phyloP scores from a whole-genome alignment of 352 stramenopile species.

The Globisporangium ultimum region DNA sequence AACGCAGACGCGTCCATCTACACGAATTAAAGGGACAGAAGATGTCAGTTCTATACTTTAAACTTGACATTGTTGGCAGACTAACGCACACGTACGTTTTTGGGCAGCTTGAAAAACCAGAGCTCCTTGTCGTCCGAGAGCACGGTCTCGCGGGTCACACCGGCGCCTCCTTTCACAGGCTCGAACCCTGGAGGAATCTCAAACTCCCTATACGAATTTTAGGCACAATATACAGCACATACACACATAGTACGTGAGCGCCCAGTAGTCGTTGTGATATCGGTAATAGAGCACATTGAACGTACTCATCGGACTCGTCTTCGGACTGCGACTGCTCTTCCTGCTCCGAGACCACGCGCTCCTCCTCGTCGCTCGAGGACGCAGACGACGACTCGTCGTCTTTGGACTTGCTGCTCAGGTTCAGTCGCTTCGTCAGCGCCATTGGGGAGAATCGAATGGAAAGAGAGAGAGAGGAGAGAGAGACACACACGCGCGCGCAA shows the following conservation, averaged over 20 bases:
- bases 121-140: constrained; percentile 74
- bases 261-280: neutral
- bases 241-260: constrained; percentile 1
- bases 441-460: constrained; percentile 20
- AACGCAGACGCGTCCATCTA: constrained; percentile 70
- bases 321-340: constrained; percentile 35
- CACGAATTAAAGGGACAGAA: constrained; percentile 10
- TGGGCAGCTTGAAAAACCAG: constrained; percentile 86
- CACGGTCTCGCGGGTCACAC: constrained; percentile 57
- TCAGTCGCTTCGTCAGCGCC: constrained; percentile 56
- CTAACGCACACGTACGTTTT: constrained; percentile 41
- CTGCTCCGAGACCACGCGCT: constrained; percentile 15
- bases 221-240: constrained; percentile 6
- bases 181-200: constrained; percentile 76
- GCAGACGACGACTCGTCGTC: constrained; percentile 27
- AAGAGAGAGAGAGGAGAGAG: neutral
- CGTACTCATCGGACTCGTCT: constrained; percentile 57
- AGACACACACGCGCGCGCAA: neutral
- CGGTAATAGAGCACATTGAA: neutral
- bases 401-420: constrained; percentile 46
- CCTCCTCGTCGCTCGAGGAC: constrained; percentile 36
- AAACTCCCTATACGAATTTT: constrained; percentile 47
- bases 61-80: neutral
- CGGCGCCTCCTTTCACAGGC: constrained; percentile 49
- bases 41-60: constrained; percentile 5